Evolutionary conservation across 192 early-diverging fungal genomes (phyloP).

Genomic region (Linnemannia elongata): DNA sequence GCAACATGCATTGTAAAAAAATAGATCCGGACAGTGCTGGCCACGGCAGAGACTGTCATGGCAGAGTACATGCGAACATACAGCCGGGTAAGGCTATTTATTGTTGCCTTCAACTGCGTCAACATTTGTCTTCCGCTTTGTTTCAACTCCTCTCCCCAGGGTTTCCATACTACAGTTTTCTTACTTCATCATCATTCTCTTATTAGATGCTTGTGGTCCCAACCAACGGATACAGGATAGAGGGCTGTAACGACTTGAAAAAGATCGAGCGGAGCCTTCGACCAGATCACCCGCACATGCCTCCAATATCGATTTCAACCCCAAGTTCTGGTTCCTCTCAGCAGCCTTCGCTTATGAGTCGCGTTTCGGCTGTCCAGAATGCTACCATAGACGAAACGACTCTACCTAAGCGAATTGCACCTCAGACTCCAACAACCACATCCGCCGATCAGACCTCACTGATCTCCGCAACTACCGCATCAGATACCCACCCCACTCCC

Average conservation of each 20-base stretch:
- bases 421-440: not conserved
- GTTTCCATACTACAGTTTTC: not conserved
- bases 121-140: not conserved
- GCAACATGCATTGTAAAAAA: not conserved
- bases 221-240: slow-evolving; percentile 34
- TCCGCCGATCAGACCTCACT: not conserved
- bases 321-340: not conserved
- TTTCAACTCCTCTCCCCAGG: not conserved
- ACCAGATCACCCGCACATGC: not conserved
- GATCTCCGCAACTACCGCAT: not conserved
- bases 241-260: slow-evolving; percentile 42
- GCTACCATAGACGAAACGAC: not conserved
- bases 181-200: not conserved
- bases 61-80: slow-evolving; percentile 32
- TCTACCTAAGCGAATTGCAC: not conserved
- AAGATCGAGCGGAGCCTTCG: slow-evolving; percentile 27
- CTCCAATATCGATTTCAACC: not conserved
- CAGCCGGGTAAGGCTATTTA: slow-evolving; percentile 25
- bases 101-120: not conserved
- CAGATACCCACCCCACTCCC: not conserved
- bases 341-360: slow-evolving; percentile 23
- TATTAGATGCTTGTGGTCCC: slow-evolving; percentile 38
- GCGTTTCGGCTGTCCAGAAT: slow-evolving; percentile 5
- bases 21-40: slow-evolving; percentile 18
- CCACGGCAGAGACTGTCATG: slow-evolving; percentile 18